Evolutionary conservation across 345 rosid genomes (phyloP).

Genomic region (Cochlearia excelsa): DNA sequence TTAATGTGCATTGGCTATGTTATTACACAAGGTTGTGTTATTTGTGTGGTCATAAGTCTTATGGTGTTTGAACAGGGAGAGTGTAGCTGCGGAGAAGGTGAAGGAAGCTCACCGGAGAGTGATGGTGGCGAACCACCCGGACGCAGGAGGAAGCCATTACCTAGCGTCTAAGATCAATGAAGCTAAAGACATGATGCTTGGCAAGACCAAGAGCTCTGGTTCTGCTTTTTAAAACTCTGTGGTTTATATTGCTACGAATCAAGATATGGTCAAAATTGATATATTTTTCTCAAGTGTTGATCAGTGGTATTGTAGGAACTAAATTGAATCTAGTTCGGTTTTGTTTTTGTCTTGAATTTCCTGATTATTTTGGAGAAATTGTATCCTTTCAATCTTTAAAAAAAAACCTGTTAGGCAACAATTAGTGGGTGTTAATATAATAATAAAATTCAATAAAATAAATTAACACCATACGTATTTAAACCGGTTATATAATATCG

Average conservation of each 20-base stretch:
- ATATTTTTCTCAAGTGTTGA: too few species aligned
- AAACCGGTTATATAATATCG: too few species aligned
- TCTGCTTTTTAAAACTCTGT: conserved; percentile 47
- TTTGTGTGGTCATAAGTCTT: not conserved
- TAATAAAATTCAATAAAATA: too few species aligned
- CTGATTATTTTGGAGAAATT: too few species aligned
- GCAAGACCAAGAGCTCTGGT: conserved; percentile 46
- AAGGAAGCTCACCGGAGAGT: conserved; percentile 86
- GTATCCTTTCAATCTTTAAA: too few species aligned
- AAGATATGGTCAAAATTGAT: too few species aligned
- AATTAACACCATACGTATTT: too few species aligned
- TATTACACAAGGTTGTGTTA: conserved; percentile 3
- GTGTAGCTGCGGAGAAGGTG: conserved; percentile 58
- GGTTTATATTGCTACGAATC: not conserved
- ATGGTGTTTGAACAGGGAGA: conserved; percentile 52
- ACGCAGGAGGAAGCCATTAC: conserved; percentile 70
- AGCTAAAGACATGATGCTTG: conserved; percentile 61
- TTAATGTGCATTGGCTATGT: not conserved
- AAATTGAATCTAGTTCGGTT: too few species aligned
- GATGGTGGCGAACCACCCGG: conserved; percentile 88
- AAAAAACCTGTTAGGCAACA: too few species aligned
- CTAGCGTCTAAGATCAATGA: conserved; percentile 69
- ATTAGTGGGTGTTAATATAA: too few species aligned
- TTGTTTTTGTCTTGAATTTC: too few species aligned
- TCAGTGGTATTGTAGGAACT: too few species aligned